Base-by-base conservation (phyloP, 805 yeast genomes). In the Candida nemodendra region DNA sequence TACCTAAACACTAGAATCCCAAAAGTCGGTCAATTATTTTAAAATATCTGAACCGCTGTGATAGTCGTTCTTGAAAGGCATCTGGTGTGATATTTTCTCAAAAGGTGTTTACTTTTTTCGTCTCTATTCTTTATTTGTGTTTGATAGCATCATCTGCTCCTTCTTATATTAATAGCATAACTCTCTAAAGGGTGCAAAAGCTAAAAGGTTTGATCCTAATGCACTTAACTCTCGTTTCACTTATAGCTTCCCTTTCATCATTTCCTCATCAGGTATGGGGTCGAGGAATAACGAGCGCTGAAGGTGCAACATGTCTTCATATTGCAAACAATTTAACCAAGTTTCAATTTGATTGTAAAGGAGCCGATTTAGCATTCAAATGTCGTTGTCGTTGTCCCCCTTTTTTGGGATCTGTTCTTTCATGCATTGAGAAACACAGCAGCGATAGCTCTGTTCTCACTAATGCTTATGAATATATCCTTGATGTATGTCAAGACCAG, bases 271-370 rank as follows among this genome's bases (percentile, higher is more conserved):
- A 33, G n/a, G 39, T 43, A n/a, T 16, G 29, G 30, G 51, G 61
- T 13, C 46, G 53, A 27, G 67, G 68, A 6, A 51, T 63, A 8
- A 53, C 64, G 12, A 61, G 60, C 39, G 51, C 50, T 16, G 54
- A 57, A 30, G 71, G 69, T 11, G 68, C 68, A 4, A 52, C 70
- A 4, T 66, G 71, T 46, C 37, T 64, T 3, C 54, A 51, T 39
- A 50, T 59, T 12, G 62, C 66, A 9, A 59, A 57, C 35, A 63
- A 64, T 34, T 43, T 59, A 15, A 56, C 65, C 3, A 42, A 48
- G 6, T 58, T 53, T 32, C 65, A 66, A 16, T 62, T 63, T 37
- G 54, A 61, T 35, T 65, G 68, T 45, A 25, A 39, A 22, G 35
- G 47, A 15, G 59, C 59, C 1, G 71, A 66, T 41, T 41, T 65